These are phyloP conservation scores for Globisporangium carolinianum DNA, from an alignment of 352 stramenopile genomes.

Conservation along the genomic window DNA sequence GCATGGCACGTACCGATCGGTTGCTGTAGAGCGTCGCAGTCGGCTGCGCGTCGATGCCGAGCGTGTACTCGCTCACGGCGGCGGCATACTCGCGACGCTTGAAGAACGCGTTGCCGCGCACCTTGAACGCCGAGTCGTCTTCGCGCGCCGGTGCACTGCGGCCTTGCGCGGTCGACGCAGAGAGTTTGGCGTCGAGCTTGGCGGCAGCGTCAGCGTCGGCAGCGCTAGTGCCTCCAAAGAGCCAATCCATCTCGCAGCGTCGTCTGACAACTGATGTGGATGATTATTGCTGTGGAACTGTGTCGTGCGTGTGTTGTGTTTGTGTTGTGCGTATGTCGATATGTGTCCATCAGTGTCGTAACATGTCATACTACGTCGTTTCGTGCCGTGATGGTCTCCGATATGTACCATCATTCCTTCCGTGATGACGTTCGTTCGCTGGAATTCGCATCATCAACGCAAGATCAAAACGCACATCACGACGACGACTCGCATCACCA, in stretches of 20 bases:
- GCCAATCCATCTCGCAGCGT: constrained; percentile 47
- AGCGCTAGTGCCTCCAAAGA: constrained; percentile 28
- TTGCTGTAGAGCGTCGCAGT: constrained; percentile 77
- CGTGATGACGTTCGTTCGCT: neutral
- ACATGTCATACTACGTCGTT: too few species aligned
- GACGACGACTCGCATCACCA: too few species aligned
- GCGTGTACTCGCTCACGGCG: constrained; percentile 55
- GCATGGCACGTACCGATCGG: constrained; percentile 30
- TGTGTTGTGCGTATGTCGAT: neutral
- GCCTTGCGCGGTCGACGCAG: constrained; percentile 43
- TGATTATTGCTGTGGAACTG: too few species aligned
- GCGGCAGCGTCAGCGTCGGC: constrained; percentile 11
- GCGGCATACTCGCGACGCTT: constrained; percentile 44
- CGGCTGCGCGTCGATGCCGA: constrained; percentile 39
- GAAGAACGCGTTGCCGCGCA: constrained; percentile 60
- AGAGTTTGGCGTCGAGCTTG: constrained; percentile 39
- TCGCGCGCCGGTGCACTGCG: constrained; percentile 53
- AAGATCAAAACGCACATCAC: too few species aligned
- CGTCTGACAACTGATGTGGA: neutral
- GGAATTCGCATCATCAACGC: neutral
- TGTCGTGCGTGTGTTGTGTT: neutral
- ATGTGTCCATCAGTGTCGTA: neutral
- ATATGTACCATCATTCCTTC: neutral
- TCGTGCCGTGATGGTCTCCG: neutral
- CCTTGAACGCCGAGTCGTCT: constrained; percentile 66